These are phyloP conservation scores for Aegilops umbellulata DNA, from an alignment of 176 grass and related monocot species.

Conservation along the genomic window DNA sequence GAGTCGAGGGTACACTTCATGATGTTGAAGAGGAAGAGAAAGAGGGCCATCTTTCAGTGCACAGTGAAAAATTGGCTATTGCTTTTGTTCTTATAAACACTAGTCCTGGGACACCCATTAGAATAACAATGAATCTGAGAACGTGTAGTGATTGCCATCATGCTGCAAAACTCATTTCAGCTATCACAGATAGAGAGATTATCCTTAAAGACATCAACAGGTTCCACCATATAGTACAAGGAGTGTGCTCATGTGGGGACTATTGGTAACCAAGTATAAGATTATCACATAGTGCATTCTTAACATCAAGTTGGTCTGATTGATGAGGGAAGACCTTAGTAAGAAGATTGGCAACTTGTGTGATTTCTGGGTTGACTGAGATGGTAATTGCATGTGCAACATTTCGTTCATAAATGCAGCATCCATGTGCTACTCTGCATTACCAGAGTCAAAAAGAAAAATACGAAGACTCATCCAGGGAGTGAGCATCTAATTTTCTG, in stretches of 20 bases:
- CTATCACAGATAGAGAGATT: conserved; percentile 54
- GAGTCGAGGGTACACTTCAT: conserved; percentile 61
- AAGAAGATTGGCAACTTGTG: conserved; percentile 15
- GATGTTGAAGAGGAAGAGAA: conserved; percentile 92
- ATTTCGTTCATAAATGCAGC: conserved; percentile 2
- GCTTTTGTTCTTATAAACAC: conserved; percentile 71
- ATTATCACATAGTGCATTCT: background rate
- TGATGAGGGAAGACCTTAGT: conserved; percentile 11
- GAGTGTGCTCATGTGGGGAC: conserved; percentile 64
- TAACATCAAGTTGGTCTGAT: background rate
- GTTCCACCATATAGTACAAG: conserved; percentile 64
- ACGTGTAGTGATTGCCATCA: conserved; percentile 73
- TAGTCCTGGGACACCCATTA: conserved; percentile 44
- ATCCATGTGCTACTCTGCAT: background rate
- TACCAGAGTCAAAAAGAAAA: conserved; percentile 6
- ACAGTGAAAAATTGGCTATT: conserved; percentile 77
- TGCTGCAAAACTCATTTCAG: conserved; percentile 64
- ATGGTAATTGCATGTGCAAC: conserved; percentile 4
- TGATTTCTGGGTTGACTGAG: conserved; percentile 17
- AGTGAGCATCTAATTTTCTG: background rate
- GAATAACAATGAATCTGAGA: conserved; percentile 74
- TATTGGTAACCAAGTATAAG: conserved; percentile 59
- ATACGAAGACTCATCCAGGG: background rate
- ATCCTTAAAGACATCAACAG: conserved; percentile 70
- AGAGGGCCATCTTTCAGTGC: conserved; percentile 68